These are phyloP conservation scores for Rhizoctonia solani DNA, from an alignment of 1,284 basidiomycete genomes.

Conservation along the genomic window DNA sequence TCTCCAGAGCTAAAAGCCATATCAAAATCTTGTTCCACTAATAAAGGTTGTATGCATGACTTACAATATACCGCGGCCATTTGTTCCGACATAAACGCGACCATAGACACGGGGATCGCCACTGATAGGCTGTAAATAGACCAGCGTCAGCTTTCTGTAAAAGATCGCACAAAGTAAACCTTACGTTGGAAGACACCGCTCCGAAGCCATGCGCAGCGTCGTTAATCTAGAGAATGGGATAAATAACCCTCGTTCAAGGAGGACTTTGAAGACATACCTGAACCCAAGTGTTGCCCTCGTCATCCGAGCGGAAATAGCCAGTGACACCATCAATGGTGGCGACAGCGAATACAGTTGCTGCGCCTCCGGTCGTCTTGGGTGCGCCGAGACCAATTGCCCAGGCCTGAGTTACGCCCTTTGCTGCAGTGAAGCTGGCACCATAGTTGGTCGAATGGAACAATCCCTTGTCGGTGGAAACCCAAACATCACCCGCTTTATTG, in stretches of 20 bases:
- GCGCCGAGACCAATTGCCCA: slow-evolving; percentile 65
- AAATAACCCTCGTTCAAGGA: neutral
- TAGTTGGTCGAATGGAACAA: slow-evolving; percentile 63
- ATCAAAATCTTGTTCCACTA: neutral
- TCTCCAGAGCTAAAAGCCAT: slow-evolving; percentile 9
- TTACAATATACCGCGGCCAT: slow-evolving; percentile 66
- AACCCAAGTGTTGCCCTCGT: slow-evolving; percentile 61
- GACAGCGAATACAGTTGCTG: slow-evolving; percentile 61
- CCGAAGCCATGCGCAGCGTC: slow-evolving; percentile 65
- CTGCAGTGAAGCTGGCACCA: slow-evolving; percentile 57
- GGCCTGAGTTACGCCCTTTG: slow-evolving; percentile 45
- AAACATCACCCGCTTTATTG: slow-evolving; percentile 57
- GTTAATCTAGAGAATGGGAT: slow-evolving; percentile 50
- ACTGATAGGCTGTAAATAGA: neutral
- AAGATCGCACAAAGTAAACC: slow-evolving; percentile 44
- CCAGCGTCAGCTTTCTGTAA: slow-evolving; percentile 48
- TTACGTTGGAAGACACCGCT: slow-evolving; percentile 52
- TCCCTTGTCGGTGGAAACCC: slow-evolving; percentile 64
- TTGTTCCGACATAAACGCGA: slow-evolving; percentile 65
- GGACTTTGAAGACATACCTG: slow-evolving; percentile 37
- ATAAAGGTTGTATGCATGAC: slow-evolving; percentile 41
- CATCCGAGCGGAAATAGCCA: slow-evolving; percentile 63
- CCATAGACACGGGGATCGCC: slow-evolving; percentile 27
- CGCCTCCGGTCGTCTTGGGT: slow-evolving; percentile 53
- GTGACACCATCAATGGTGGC: slow-evolving; percentile 54